Conservation (phyloP, 129 eudicot species). For the Centaurea solstitialis region DNA sequence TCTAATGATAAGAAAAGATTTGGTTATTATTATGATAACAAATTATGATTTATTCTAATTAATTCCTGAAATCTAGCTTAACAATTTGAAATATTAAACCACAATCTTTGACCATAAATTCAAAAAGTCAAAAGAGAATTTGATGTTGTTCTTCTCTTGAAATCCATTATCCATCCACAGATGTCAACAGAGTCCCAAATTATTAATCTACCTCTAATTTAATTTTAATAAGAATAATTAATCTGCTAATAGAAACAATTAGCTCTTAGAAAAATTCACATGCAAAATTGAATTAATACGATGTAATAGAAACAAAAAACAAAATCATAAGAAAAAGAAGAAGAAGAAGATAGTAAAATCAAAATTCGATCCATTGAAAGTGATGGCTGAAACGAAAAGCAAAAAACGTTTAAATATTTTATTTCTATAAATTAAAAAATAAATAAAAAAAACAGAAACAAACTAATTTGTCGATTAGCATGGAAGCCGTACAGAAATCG, state of each 20-base stretch:
- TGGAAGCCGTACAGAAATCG: slow-evolving; percentile 31
- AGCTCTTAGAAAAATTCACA: no score
- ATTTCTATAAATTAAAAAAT: no score
- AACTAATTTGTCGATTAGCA: slow-evolving; percentile 35
- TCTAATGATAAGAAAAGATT: slow-evolving; percentile 6
- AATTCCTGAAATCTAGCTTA: background rate
- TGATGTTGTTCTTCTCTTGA: background rate
- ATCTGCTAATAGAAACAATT: no score
- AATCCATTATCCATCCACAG: background rate
- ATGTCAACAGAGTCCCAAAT: slow-evolving; percentile 7
- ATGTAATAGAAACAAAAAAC: background rate
- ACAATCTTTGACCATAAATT: slow-evolving; percentile 9
- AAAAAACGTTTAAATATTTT: background rate
- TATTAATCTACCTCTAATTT: background rate
- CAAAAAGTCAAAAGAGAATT: slow-evolving; percentile 4
- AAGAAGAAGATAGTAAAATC: background rate
- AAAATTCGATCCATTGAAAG: background rate
- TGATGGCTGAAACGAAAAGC: slow-evolving; percentile 7
- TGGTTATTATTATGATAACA: background rate
- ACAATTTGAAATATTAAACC: background rate
- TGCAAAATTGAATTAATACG: slow-evolving; percentile 11
- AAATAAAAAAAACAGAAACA: background rate
- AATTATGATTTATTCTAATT: slow-evolving; percentile 1
- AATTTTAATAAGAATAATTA: background rate
- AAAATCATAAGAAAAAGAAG: background rate